Evolutionary conservation across 2,329 filamentous ascomycete genomes (phyloP).

Genomic region (Xylogone sp.): DNA sequence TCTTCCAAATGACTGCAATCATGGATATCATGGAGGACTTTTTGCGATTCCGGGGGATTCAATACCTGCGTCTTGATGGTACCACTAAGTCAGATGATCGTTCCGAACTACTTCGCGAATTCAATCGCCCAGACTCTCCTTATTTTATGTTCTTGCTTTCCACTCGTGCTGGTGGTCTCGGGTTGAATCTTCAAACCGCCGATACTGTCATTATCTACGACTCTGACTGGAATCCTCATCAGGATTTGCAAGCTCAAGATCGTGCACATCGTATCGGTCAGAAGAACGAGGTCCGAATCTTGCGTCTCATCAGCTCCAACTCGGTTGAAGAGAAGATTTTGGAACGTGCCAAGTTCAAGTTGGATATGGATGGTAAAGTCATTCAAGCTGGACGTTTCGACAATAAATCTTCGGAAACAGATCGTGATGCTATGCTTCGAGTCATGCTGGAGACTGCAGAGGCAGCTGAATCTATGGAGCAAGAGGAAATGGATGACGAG

Average conservation of each 20-base stretch:
- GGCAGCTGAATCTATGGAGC: constrained; percentile 64
- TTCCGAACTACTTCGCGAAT: constrained; percentile 81
- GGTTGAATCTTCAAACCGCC: constrained; percentile 93
- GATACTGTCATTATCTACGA: constrained; percentile 99
- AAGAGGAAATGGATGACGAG: constrained; percentile 98
- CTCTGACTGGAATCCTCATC: constrained; percentile 99
- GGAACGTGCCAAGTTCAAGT: constrained; percentile 93
- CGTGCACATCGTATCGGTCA: constrained; percentile 99
- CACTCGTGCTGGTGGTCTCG: constrained; percentile 94
- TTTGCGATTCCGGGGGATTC: constrained; percentile 74
- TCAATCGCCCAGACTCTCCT: constrained; percentile 85
- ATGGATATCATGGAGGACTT: constrained; percentile 99
- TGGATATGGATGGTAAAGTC: constrained; percentile 99
- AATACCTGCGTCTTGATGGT: constrained; percentile 90
- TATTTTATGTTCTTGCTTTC: constrained; percentile 99
- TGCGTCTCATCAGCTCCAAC: constrained; percentile 92
- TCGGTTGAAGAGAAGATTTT: constrained; percentile 99
- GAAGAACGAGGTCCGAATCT: constrained; percentile 97
- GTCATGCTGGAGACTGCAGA: constrained; percentile 86
- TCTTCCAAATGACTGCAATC: constrained; percentile 99
- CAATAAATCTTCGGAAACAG: constrained; percentile 97
- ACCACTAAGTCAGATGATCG: constrained; percentile 97
- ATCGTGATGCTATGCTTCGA: constrained; percentile 93
- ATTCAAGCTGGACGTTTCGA: constrained; percentile 99
- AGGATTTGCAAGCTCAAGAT: constrained; percentile 98